phyloP scores from a whole-genome alignment of 164 flowering plant species.

The Saururus chinensis region DNA sequence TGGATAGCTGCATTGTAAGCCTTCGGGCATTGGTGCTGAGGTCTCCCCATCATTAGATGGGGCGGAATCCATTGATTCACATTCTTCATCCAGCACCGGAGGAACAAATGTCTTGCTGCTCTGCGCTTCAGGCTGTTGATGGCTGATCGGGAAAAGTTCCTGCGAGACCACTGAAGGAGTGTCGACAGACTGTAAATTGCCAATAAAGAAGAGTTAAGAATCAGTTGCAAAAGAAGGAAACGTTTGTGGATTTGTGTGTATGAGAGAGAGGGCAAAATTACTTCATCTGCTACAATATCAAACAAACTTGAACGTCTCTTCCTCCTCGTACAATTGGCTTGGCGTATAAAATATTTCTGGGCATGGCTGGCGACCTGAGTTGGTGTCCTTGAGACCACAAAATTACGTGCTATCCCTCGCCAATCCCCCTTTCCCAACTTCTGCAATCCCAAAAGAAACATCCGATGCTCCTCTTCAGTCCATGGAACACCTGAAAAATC shows the following conservation, averaged over 20 bases:
- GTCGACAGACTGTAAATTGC: constrained; percentile 38
- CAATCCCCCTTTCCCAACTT: constrained; percentile 96
- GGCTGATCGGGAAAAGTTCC: constrained; percentile 36
- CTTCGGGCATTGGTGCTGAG: constrained; percentile 27
- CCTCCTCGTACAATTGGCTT: constrained; percentile 60
- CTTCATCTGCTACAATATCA: constrained; percentile 77
- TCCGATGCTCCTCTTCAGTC: constrained; percentile 92
- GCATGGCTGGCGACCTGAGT: constrained; percentile 95
- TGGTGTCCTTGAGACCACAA: constrained; percentile 76
- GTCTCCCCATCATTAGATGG: constrained; percentile 52
- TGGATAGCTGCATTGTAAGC: constrained; percentile 37
- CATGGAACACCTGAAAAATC: constrained; percentile 61
- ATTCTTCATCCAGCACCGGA: constrained; percentile 55
- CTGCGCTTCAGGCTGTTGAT: constrained; percentile 31
- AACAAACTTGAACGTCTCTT: constrained; percentile 84
- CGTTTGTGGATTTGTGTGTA: no score
- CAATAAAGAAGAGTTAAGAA: neutral
- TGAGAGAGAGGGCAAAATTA: constrained; percentile 19
- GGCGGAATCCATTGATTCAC: constrained; percentile 78
- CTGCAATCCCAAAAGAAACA: constrained; percentile 79
- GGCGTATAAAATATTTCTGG: constrained; percentile 83
- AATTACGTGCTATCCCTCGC: constrained; percentile 89
- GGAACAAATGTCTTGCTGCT: constrained; percentile 24
- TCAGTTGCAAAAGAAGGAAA: neutral
- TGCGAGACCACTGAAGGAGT: constrained; percentile 27